Conservation (phyloP, 306 rosid genomes). For the Ormosia emarginata region DNA sequence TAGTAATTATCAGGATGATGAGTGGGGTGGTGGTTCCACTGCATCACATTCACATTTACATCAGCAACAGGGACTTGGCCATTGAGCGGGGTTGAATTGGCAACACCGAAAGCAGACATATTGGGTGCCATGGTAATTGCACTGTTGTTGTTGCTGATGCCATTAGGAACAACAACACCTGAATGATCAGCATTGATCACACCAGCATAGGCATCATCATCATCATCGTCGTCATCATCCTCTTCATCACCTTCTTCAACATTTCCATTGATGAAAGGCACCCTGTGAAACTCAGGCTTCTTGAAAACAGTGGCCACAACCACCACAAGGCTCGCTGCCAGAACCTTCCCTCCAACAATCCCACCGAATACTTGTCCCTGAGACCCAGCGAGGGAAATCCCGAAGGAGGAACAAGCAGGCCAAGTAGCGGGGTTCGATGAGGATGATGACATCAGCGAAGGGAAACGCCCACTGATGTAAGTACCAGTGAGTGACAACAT, state of each 20-base stretch:
- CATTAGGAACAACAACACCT: neutral
- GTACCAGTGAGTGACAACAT: slow-evolving; percentile 37
- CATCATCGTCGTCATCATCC: neutral
- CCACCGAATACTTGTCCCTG: slow-evolving; percentile 63
- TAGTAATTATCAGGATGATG: neutral
- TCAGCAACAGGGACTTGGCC: slow-evolving; percentile 20
- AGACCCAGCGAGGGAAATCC: slow-evolving; percentile 30
- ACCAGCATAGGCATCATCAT: neutral
- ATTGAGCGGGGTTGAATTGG: neutral
- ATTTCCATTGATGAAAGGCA: neutral
- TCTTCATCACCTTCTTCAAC: neutral
- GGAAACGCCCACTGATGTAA: neutral
- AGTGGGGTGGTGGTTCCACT: slow-evolving; percentile 38
- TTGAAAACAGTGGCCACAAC: slow-evolving; percentile 31
- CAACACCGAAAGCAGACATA: neutral
- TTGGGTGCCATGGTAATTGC: neutral
- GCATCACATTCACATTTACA: slow-evolving; percentile 18
- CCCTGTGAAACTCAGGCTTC: slow-evolving; percentile 24
- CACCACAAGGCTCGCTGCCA: slow-evolving; percentile 37
- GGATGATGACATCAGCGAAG: neutral
- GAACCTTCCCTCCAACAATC: slow-evolving; percentile 41
- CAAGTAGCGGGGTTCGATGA: neutral
- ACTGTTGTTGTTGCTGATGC: neutral
- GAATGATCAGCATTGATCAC: neutral
- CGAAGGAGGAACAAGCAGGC: slow-evolving; percentile 28